A percentile compares a stretch with the other conserved stretches of the same genome.
phyloP scores from a whole-genome alignment of 768 basidiomycete species.

The Boletus pseudo-olivaceus region DNA sequence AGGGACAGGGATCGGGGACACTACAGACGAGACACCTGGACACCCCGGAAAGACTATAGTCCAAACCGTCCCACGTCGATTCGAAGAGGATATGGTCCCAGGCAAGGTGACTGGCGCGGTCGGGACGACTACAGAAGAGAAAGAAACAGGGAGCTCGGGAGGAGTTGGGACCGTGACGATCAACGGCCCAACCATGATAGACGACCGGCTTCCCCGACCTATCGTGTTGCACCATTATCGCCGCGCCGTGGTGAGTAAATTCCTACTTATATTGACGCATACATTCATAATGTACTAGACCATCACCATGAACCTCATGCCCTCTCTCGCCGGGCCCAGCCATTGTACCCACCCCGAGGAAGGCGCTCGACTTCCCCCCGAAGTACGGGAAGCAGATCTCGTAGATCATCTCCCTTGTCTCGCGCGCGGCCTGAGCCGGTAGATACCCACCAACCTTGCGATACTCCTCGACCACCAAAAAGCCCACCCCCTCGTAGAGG shows the following conservation, averaged over 20 bases:
- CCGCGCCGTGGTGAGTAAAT: conserved; percentile 26
- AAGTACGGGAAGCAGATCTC: conserved; percentile 22
- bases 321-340: conserved; percentile 14
- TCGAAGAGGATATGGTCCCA: conserved; percentile 14
- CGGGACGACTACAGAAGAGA: conserved; percentile 25
- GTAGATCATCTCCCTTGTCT: conserved; percentile 18
- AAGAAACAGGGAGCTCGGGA: conserved; percentile 17
- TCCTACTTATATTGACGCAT: background rate
- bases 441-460: conserved; percentile 9
- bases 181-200: conserved; percentile 18
- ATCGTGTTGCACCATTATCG: conserved; percentile 19
- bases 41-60: conserved; percentile 15
- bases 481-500: conserved; percentile 12
- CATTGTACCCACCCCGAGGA: conserved; percentile 13
- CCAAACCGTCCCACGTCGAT: conserved; percentile 8
- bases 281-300: conserved; percentile 9
- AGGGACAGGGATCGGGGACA: conserved; percentile 17
- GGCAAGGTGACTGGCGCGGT: conserved; percentile 17
- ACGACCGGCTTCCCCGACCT: conserved; percentile 13
- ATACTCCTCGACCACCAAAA: conserved; percentile 7
- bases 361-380: conserved; percentile 22
- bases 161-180: conserved; percentile 24
- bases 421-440: conserved; percentile 11
- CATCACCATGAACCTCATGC: conserved; percentile 9
- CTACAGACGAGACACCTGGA: conserved; percentile 20